Evolutionary conservation across 2,329 filamentous ascomycete species (phyloP).

Genomic region (Xylariales sp.): DNA sequence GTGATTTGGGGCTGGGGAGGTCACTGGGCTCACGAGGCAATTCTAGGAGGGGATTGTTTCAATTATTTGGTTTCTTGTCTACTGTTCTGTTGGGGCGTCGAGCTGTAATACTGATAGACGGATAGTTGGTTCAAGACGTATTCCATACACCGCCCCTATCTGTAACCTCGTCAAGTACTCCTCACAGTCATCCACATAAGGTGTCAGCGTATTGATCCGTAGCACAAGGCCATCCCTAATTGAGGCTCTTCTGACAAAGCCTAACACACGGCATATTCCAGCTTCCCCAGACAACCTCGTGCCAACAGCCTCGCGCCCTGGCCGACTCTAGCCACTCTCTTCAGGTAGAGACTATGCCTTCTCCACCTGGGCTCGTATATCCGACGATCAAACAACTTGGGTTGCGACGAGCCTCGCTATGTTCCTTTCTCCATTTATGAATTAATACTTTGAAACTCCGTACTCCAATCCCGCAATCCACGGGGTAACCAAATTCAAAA

Average conservation of each 20-base stretch:
- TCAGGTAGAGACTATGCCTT: constrained; percentile 20
- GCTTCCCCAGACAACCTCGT: constrained; percentile 17
- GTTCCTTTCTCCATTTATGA: constrained; percentile 28
- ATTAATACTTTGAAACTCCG: constrained; percentile 35
- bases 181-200: constrained; percentile 17
- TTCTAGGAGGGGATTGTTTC: constrained; percentile 19
- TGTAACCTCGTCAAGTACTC: constrained; percentile 14
- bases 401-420: constrained; percentile 28
- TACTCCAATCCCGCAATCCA: constrained; percentile 32
- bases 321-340: constrained; percentile 18
- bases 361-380: constrained; percentile 24
- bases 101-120: constrained; percentile 19
- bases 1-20: background rate
- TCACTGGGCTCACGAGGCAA: constrained; percentile 10
- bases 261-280: constrained; percentile 22
- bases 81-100: constrained; percentile 25
- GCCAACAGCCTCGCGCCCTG: constrained; percentile 18
- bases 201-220: constrained; percentile 30
- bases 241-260: constrained; percentile 18
- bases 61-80: constrained; percentile 29
- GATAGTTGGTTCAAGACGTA: constrained; percentile 32
- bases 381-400: constrained; percentile 34
- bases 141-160: constrained; percentile 35
- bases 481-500: constrained; percentile 29
- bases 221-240: constrained; percentile 22